Evolutionary conservation across 2,329 filamentous ascomycete species (phyloP), one percentile per base, ranked within the genome.

Genomic region (Aspergillus amoenus): DNA sequence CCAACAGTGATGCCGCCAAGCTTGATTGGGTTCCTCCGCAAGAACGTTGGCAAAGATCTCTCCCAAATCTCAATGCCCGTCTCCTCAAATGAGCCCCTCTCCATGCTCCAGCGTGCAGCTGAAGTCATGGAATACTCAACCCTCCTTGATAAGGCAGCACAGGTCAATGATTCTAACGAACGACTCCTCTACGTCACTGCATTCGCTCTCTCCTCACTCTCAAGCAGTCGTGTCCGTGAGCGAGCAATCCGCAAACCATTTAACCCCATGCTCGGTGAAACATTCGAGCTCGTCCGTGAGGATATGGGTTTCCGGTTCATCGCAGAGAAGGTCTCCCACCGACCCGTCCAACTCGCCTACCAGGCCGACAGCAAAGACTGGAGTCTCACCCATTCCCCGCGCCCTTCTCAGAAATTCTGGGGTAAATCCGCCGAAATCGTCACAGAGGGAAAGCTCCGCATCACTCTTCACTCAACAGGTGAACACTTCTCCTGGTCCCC

Each of bases 1-100:
- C 86, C 93, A 6, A 91, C 88, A 27, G 86, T 92, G 13, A 79
- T 87, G 56, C 94, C 94, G 0, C 94, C 94, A 0, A 96, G 91
- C 71, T 79, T 99, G 52, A 96, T 99, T 64, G 90, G 91, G 0
- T 96, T 97, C 72, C 82, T 97, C 32, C 87, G 94, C 64, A 99
- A 97, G 75, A 99, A 99, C 66, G 94, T 97, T 9, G 94, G 94
- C 70, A 99, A 99, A 74, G 94, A 99, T 74, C 80, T 99, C 48
- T 96, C 91, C 59, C 95, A 92, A 3, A 96, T 99, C 63, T 93
- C 91, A 47, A 97, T 97, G 93, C 94, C 94, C 0, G 94, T 97
- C 1, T 96, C 93, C 4, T 88, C 93, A 22, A 99, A 99, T 73
- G 94, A 99, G 71, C 94, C 94, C 0, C 85, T 88, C 1, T 97